These are phyloP conservation scores for Posidonia australis DNA, from an alignment of 106 monocot species.

Conservation along the genomic window DNA sequence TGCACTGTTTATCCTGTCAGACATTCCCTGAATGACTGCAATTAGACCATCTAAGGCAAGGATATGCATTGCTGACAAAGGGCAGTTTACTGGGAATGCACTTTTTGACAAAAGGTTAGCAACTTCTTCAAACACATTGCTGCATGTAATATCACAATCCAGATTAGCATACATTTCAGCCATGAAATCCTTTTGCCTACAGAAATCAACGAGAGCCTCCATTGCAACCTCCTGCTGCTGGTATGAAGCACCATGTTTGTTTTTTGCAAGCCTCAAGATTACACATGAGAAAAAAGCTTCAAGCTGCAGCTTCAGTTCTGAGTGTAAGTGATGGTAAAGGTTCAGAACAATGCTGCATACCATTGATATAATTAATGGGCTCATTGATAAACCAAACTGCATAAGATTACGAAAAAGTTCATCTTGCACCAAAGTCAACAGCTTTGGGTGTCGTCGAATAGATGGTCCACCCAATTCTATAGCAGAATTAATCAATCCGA, in stretches of 20 bases:
- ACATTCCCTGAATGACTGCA: conserved; percentile 16
- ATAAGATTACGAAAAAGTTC: conserved; percentile 81
- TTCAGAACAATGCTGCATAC: conserved; percentile 89
- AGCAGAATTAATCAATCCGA: conserved; percentile 80
- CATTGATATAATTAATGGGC: conserved; percentile 77
- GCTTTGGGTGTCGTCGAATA: conserved; percentile 50
- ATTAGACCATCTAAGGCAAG: conserved; percentile 22
- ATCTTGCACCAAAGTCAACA: conserved; percentile 64
- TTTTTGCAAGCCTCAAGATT: conserved; percentile 72
- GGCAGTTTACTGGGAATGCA: conserved; percentile 26
- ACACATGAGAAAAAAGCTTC: conserved; percentile 97
- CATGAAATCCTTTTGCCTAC: conserved; percentile 19
- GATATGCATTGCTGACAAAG: conserved; percentile 18
- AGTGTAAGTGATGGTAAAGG: conserved; percentile 64
- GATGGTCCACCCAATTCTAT: conserved; percentile 70
- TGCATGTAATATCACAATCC: conserved; percentile 23
- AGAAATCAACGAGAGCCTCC: conserved; percentile 57
- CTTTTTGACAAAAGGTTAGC: conserved; percentile 21
- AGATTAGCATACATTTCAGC: conserved; percentile 29
- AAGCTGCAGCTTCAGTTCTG: conserved; percentile 71
- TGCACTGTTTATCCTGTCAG: conserved; percentile 4
- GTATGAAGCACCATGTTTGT: conserved; percentile 57
- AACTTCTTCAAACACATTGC: conserved; percentile 22
- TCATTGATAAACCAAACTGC: conserved; percentile 87
- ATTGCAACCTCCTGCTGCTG: conserved; percentile 96